A percentile compares a stretch with the other conserved stretches of the same genome.
Conservation (phyloP, 2,329 filamentous ascomycete species). For the Bipolaris oryzae region DNA sequence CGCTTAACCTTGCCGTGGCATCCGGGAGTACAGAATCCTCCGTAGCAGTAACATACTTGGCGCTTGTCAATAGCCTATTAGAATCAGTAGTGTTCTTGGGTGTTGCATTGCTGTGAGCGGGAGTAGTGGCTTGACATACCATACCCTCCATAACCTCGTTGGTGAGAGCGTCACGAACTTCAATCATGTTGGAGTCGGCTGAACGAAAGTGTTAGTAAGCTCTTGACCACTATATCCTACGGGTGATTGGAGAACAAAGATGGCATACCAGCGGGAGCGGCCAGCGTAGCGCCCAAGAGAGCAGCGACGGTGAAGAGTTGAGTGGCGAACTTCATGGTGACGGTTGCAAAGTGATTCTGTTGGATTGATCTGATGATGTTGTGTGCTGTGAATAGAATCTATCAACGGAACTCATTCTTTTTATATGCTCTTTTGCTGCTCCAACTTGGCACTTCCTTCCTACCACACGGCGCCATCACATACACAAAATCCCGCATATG, state of each 20-base stretch:
- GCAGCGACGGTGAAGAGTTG: conserved; percentile 4
- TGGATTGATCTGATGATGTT: background rate
- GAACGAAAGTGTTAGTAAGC: background rate
- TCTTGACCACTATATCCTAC: too few species aligned
- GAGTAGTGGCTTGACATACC: background rate
- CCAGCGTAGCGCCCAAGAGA: background rate
- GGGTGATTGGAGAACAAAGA: too few species aligned
- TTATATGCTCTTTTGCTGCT: background rate
- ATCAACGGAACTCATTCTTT: background rate
- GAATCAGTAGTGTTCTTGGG: background rate
- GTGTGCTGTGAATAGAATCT: background rate
- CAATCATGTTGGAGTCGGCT: background rate
- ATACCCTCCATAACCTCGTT: background rate
- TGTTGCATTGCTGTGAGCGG: background rate
- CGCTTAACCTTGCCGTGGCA: background rate
- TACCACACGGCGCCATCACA: background rate
- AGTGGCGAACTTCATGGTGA: conserved; percentile 1
- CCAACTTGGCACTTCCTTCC: background rate
- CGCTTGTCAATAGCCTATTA: background rate
- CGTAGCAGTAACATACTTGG: conserved; percentile 7
- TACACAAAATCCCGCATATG: background rate
- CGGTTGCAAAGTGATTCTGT: background rate
- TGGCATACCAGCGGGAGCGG: background rate
- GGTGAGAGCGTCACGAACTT: conserved; percentile 1
- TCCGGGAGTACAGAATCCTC: conserved; percentile 1